Base-by-base conservation (phyloP, 2,329 filamentous ascomycete genomes). In the Diplodia scrobiculata region DNA sequence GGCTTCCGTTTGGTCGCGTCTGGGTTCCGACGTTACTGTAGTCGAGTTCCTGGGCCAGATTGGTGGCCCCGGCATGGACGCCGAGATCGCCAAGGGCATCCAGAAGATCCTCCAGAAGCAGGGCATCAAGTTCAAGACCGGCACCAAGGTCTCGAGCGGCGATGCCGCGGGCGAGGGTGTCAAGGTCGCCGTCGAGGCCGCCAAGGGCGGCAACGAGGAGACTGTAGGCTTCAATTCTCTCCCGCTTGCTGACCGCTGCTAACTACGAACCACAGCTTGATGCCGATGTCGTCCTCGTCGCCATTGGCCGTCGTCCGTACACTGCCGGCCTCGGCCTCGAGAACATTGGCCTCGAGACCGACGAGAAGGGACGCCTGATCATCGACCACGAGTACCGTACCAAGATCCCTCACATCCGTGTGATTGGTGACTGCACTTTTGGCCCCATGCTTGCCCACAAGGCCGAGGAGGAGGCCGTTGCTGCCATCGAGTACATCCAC, bases 371-470 rank as follows among this genome's bases (percentile, higher is more conserved):
- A 76, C 92, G 95, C 74, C 85, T 99, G 69, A 91, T 99, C 74
- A 97, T 99, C 77, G 95, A 99, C 84, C 92, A 93, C 73, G 94
- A 99, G 82, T 99, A 97, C 86, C 92, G 95, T 81, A 99, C 95
- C 76, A 98, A 97, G 84, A 84, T 95, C 72, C 91, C 93, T 55
- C 95, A 99, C 83, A 97, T 99, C 79, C 93, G 95, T 74, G 95
- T 94, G 74, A 90, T 98, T 71, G 95, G 95, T 76, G 95, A 98
- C 79, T 91, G 88, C 76, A 99, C 95, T 54, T 99, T 99, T 79
- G 95, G 95, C 10, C 93, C 93, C 75, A 99, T 99, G 95, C 89
- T 99, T 75, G 95, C 95, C 65, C 95, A 99, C 87, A 99, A 99
- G 87, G 95, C 95, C 62, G 95, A 99, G 82, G 95, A 99, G 82